Conservation (phyloP, 257 asterid genomes). For the Solanum clarkiae region DNA sequence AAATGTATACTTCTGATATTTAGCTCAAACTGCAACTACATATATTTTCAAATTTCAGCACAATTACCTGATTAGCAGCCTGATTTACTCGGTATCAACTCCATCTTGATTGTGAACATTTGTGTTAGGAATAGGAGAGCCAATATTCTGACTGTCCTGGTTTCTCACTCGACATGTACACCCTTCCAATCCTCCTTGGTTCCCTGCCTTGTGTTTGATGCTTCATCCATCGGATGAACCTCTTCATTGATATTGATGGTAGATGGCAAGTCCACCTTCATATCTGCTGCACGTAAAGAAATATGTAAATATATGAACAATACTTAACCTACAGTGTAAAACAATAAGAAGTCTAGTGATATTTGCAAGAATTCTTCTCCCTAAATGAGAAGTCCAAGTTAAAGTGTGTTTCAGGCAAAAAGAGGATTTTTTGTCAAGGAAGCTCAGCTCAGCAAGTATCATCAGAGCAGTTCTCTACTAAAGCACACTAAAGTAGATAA, state of each 20-base stretch:
- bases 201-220: too few relatives aligned
- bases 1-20: too few relatives aligned
- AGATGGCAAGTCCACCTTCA: neutral
- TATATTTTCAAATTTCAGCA: neutral
- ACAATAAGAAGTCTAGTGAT: neutral
- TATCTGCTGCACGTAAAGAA: neutral
- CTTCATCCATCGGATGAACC: too few relatives aligned
- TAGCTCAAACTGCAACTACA: neutral
- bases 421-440: neutral
- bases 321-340: neutral
- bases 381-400: neutral
- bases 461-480: neutral
- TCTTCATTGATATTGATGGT: neutral
- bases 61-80: neutral
- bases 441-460: neutral
- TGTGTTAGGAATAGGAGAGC: neutral
- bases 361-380: neutral
- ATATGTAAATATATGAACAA: neutral
- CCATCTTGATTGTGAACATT: neutral
- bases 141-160: too few relatives aligned
- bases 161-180: too few relatives aligned
- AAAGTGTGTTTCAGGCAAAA: neutral
- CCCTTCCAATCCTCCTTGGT: too few relatives aligned
- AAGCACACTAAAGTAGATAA: neutral
- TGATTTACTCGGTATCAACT: neutral